Conservation (phyloP, 2,329 filamentous ascomycete species). For the Fusarium sp. region DNA sequence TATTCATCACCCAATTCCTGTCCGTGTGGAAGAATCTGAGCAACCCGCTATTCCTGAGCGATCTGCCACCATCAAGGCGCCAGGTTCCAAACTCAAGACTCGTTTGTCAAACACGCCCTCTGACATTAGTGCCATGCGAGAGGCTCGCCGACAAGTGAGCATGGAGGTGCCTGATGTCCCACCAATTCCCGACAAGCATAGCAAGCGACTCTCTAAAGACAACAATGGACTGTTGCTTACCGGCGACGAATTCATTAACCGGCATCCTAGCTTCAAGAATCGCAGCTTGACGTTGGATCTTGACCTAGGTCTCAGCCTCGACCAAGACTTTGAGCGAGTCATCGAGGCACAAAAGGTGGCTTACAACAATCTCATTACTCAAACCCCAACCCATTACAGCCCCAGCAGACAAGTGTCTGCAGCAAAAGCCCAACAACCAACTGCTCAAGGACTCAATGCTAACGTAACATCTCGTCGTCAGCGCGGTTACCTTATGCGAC, state of each 20-base stretch:
- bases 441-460: slow-evolving; percentile 62
- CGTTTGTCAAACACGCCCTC: slow-evolving; percentile 88
- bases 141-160: slow-evolving; percentile 86
- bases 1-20: slow-evolving; percentile 77
- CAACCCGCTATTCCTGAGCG: slow-evolving; percentile 79
- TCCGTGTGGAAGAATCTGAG: slow-evolving; percentile 54
- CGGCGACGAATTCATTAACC: slow-evolving; percentile 63
- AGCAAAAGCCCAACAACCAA: slow-evolving; percentile 17
- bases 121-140: slow-evolving; percentile 86
- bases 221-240: slow-evolving; percentile 54
- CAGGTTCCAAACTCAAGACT: slow-evolving; percentile 88
- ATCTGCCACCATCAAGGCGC: slow-evolving; percentile 88
- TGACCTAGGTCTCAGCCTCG: slow-evolving; percentile 86
- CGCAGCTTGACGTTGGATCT: slow-evolving; percentile 85
- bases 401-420: slow-evolving; percentile 62
- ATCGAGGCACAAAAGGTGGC: slow-evolving; percentile 96
- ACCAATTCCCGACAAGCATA: slow-evolving; percentile 71
- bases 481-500: slow-evolving; percentile 98
- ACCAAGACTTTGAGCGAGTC: slow-evolving; percentile 93
- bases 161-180: slow-evolving; percentile 73
- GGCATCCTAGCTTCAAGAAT: slow-evolving; percentile 81
- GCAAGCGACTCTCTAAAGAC: slow-evolving; percentile 65
- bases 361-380: slow-evolving; percentile 42
- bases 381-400: slow-evolving; percentile 43
- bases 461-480: slow-evolving; percentile 74